phyloP scores from a whole-genome alignment of 192 early-diverging fungal genomes.

The Mortierella claussenii region DNA sequence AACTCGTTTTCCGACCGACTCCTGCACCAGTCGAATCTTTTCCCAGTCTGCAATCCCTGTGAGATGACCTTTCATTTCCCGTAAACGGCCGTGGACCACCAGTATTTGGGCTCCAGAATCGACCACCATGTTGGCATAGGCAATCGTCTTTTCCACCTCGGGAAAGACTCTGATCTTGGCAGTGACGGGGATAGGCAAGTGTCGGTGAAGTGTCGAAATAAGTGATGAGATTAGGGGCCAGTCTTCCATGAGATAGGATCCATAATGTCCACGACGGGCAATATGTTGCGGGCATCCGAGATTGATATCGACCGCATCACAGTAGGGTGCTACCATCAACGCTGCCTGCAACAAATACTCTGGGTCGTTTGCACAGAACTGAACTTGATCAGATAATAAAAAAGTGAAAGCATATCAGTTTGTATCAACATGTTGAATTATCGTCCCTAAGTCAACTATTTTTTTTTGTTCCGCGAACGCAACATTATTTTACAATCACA shows the following conservation, averaged over 20 bases:
- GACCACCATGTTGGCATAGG: conserved; percentile 95
- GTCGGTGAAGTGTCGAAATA: conserved; percentile 74
- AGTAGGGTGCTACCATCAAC: conserved; percentile 78
- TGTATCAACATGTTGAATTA: neutral
- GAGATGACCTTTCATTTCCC: conserved; percentile 97
- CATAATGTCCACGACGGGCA: conserved; percentile 90
- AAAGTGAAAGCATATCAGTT: neutral
- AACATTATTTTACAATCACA: no score
- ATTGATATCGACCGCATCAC: conserved; percentile 96
- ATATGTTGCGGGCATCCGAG: conserved; percentile 98
- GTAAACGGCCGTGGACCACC: conserved; percentile 91
- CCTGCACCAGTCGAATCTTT: conserved; percentile 87
- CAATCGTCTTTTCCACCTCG: conserved; percentile 88
- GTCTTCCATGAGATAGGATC: conserved; percentile 94
- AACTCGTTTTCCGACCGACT: conserved; percentile 71
- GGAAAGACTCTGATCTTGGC: conserved; percentile 95
- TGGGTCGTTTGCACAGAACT: conserved; percentile 99
- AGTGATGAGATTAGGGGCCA: conserved; percentile 79
- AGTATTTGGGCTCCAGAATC: conserved; percentile 91
- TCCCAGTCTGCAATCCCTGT: conserved; percentile 97
- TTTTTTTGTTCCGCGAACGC: neutral
- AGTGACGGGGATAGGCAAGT: conserved; percentile 90
- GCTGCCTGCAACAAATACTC: conserved; percentile 85
- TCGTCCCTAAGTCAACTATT: no score
- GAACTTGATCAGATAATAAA: neutral